phyloP scores from a whole-genome alignment of 1,284 basidiomycete species.

The Ceratobasidium sp. region DNA sequence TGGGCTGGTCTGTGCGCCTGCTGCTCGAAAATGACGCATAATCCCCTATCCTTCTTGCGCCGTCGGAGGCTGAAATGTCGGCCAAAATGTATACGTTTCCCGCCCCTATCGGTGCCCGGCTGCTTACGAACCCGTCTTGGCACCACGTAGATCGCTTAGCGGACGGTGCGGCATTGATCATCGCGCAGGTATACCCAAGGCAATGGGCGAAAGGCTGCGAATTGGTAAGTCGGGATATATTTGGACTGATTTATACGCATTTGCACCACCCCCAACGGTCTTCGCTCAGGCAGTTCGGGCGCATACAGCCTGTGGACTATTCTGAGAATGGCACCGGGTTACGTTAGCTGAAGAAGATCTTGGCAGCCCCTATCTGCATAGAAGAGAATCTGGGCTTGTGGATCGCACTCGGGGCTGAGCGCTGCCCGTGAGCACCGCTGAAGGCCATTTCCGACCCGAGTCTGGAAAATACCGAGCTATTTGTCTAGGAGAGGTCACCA shows the following conservation, averaged over 20 bases:
- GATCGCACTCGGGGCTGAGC: neutral
- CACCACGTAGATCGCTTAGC: neutral
- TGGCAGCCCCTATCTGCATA: neutral
- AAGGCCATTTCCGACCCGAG: no score
- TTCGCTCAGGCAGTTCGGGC: no score
- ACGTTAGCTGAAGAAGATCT: neutral
- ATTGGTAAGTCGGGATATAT: neutral
- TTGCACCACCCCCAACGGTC: no score
- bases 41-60: neutral
- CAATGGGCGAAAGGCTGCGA: neutral
- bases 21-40: slow-evolving; percentile 5
- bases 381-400: neutral
- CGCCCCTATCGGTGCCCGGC: neutral
- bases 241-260: neutral
- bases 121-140: neutral
- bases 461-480: no score
- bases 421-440: no score
- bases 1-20: neutral
- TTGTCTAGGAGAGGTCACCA: no score
- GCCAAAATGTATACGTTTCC: neutral
- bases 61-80: neutral
- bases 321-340: neutral
- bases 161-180: neutral
- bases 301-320: neutral
- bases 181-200: neutral